phyloP scores from a whole-genome alignment of 2,329 filamentous ascomycete species.

The Didymellaceae sp. region DNA sequence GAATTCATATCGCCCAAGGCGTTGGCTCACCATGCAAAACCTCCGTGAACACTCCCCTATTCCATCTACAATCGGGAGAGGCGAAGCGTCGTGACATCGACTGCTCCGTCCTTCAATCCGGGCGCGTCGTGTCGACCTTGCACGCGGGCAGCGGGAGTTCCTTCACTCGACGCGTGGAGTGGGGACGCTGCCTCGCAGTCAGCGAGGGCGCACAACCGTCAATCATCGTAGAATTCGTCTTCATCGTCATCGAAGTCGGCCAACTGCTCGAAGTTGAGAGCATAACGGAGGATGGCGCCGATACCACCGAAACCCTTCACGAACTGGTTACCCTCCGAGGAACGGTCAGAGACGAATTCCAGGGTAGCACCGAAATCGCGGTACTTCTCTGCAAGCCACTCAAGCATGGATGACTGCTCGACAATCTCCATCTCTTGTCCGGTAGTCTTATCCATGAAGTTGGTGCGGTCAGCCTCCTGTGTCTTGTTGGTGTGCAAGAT shows the following conservation, averaged over 20 bases:
- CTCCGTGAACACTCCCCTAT: slow-evolving; percentile 43
- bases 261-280: slow-evolving; percentile 99
- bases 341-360: slow-evolving; percentile 97
- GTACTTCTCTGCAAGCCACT: slow-evolving; percentile 99
- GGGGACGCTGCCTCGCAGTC: slow-evolving; percentile 82
- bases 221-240: slow-evolving; percentile 91
- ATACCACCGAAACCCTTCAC: slow-evolving; percentile 99
- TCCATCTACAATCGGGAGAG: slow-evolving; percentile 51
- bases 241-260: slow-evolving; percentile 82
- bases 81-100: slow-evolving; percentile 43
- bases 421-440: slow-evolving; percentile 97
- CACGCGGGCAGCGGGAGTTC: slow-evolving; percentile 59
- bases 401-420: slow-evolving; percentile 89
- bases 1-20: too few species aligned
- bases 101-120: slow-evolving; percentile 36
- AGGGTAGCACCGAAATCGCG: slow-evolving; percentile 95
- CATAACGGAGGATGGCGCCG: slow-evolving; percentile 95
- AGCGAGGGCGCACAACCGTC: slow-evolving; percentile 88
- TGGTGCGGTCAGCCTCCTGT: slow-evolving; percentile 78
- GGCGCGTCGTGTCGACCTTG: slow-evolving; percentile 44
- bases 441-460: slow-evolving; percentile 94
- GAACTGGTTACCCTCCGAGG: slow-evolving; percentile 98
- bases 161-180: slow-evolving; percentile 59
- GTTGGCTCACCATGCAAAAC: slow-evolving; percentile 44
- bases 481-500: slow-evolving; percentile 88